Evolutionary conservation across 305 asterid species (phyloP).

Genomic region (Fraxinus sp.): DNA sequence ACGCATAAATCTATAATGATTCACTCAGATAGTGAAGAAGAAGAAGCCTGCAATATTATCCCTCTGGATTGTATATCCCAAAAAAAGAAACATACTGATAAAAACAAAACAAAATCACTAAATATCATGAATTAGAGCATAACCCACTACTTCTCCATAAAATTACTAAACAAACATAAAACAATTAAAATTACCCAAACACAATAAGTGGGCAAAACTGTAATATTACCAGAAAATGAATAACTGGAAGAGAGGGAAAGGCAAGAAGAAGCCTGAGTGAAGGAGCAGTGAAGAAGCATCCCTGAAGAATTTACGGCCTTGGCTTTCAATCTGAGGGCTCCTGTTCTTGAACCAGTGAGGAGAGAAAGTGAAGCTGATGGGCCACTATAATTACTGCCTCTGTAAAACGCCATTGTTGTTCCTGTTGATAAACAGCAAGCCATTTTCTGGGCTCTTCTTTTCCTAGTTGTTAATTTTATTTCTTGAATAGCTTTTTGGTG

Average conservation of each 20-base stretch:
- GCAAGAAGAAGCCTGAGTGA: slow-evolving; percentile 46
- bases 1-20: background rate
- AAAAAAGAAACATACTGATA: background rate
- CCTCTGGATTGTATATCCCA: background rate
- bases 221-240: slow-evolving; percentile 55
- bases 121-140: background rate
- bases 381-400: slow-evolving; percentile 26
- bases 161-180: background rate
- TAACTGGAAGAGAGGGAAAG: slow-evolving; percentile 56
- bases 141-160: background rate
- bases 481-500: background rate
- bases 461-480: background rate
- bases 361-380: slow-evolving; percentile 69
- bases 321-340: slow-evolving; percentile 30
- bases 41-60: background rate
- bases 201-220: background rate
- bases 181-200: background rate
- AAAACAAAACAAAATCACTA: background rate
- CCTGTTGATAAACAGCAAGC: slow-evolving; percentile 61
- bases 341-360: slow-evolving; percentile 45
- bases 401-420: slow-evolving; percentile 34
- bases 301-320: slow-evolving; percentile 39
- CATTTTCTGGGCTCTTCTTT: slow-evolving; percentile 31
- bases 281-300: slow-evolving; percentile 55
- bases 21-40: background rate